Base-by-base conservation (phyloP, 176 grass and related monocot genomes). In the Paspalum vaginatum region DNA sequence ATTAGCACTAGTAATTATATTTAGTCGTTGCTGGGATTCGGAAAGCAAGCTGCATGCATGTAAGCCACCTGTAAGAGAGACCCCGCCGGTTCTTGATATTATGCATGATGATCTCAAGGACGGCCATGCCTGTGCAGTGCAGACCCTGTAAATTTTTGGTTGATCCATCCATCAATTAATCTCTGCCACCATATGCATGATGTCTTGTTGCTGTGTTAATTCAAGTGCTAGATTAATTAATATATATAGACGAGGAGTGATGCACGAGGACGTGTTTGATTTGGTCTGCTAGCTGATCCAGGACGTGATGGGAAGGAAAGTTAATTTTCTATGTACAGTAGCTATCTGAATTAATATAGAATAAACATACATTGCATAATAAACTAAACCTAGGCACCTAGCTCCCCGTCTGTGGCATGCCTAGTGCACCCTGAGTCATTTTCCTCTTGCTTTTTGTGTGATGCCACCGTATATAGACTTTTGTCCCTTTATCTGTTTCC, bases 381-480 rank as follows among this genome's bases (percentile, higher is more conserved):
- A 32, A 32, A 32, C 32, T 32, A 32, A 32, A 32, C 32, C 32
- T 2, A n/a, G n/a, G n/a, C n/a, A 32, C 32, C 32, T 32, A 32
- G 32, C 32, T 32, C 32, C 32, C 32, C 32, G 32, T 3, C 32
- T 32, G 32, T 32, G 32, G 32, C 32, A 32, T 32, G 32, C 3
- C 26, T 55, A 85, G 83, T 89, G 88, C 73, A 73, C 9, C 78
- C 20, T 89, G 88, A 89, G 73, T 86, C 83, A 86, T 86, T 77
- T 78, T 60, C 72, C 65, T 75, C 77, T 70, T 18, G 20, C 52
- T 15, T 76, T 76, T 70, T 24, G 32, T 47, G 14, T 85, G 72
- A 85, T 72, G 77, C 49, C 72, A 81, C 49, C 77, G 45, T 85
- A 53, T 65, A 41, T 52, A 56, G 66, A 59, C 41, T 75, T 61